These are phyloP conservation scores for Cordyceps tenuipes DNA, from an alignment of 2,329 filamentous ascomycete genomes.

Conservation along the genomic window DNA sequence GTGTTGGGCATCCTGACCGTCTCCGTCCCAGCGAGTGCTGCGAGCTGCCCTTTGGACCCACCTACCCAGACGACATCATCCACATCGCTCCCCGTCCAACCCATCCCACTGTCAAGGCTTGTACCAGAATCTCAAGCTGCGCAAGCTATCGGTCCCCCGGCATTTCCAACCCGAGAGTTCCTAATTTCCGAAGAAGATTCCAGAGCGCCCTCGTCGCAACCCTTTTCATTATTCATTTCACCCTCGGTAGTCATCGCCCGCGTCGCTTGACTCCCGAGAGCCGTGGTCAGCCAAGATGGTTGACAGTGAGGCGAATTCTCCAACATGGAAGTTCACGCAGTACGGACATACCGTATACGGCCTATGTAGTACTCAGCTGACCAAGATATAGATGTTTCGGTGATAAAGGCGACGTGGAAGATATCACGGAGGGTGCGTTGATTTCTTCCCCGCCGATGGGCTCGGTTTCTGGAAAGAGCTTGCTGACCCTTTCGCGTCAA, in stretches of 20 bases:
- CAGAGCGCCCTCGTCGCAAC: conserved; percentile 15
- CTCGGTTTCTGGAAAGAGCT: conserved; percentile 1
- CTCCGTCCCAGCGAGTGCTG: background rate
- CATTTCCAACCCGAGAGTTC: background rate
- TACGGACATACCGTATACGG: conserved; percentile 42
- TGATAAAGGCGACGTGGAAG: conserved; percentile 98
- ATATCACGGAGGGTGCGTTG: conserved; percentile 83
- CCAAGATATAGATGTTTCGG: conserved; percentile 74
- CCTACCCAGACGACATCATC: conserved; percentile 14
- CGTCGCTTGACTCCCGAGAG: conserved; percentile 13
- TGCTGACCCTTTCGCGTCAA: conserved; percentile 19
- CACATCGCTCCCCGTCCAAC: conserved; percentile 12
- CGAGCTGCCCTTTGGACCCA: conserved; percentile 13
- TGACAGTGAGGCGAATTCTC: conserved; percentile 87
- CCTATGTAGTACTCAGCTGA: conserved; percentile 11
- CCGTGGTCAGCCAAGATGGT: conserved; percentile 62
- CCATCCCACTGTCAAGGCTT: conserved; percentile 12
- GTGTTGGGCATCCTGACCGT: too few relatives aligned
- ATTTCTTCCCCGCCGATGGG: conserved; percentile 13
- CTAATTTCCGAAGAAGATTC: background rate
- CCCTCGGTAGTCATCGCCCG: conserved; percentile 8
- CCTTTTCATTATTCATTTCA: conserved; percentile 14
- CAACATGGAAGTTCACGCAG: conserved; percentile 99
- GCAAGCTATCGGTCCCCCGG: background rate
- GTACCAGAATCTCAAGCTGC: conserved; percentile 10